Base-by-base conservation (phyloP, 176 grass and related monocot species). In the Echinochloa phyllopogon region DNA sequence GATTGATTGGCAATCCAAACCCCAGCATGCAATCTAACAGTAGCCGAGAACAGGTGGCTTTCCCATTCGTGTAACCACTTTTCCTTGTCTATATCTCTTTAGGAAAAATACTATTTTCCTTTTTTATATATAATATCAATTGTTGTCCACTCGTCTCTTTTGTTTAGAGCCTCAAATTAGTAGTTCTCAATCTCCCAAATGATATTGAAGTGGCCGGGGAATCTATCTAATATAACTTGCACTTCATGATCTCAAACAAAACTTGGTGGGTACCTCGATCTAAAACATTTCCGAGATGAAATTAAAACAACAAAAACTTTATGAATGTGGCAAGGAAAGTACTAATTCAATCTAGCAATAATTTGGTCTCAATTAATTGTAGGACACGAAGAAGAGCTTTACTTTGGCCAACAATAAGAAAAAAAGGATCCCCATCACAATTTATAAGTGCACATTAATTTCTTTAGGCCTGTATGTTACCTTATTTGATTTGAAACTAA, bases 31-130 rank as follows among this genome's bases (percentile, higher is more conserved):
- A 82, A 59, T 70, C 37, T 61, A 45, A 16, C 25, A 37, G 47
- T 74, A 39, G 80, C 53, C 39, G 59, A 72, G 10, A 38, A 80
- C n/a, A 50, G 29, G 55, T 17, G 42, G 43, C 68, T 74, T 71
- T 44, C 53, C 55, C 59, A 45, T 62, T 62, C 3, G 3, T 73
- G 3, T 73, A 72, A 15, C 16, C 42, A 62, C 36, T 84, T 43
- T 40, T 43, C 15, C 16, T 67, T 56, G 38, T 60, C n/a, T 66
- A 43, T 66, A 76, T 73, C 53, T 45, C 6, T 75, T 51, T 23
- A 56, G 5, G 17, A 53, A 56, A 82, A 24, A 56, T 4, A 50
- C 0, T 14, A 49, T 23, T 49, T 50, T 48, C 38, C 62, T 8
- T 33, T 27, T 64, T 57, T 42, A 14, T 55, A 43, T 81, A 6